Conservation (phyloP, 2,329 filamentous ascomycete species). For the Coniella lustricola region DNA sequence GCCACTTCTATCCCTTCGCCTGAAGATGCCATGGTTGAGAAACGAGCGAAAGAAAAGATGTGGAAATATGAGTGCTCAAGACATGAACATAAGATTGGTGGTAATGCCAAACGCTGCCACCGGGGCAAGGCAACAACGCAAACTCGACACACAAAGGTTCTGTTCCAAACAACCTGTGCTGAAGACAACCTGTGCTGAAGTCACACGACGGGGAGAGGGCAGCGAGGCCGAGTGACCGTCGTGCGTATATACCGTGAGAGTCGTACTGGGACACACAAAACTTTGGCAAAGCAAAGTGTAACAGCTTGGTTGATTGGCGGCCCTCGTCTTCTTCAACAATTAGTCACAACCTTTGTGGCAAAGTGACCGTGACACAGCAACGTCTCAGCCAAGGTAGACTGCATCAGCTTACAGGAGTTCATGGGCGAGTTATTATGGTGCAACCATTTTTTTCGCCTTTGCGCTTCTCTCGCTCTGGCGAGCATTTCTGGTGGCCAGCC, state of each 20-base stretch:
- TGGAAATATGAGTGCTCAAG: background rate
- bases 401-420: constrained; percentile 4
- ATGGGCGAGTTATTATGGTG: background rate
- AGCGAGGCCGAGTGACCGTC: background rate
- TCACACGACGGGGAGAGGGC: no score
- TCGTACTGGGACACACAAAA: background rate
- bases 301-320: no score
- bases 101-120: no score
- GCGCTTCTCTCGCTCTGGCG: background rate
- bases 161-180: no score
- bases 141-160: no score
- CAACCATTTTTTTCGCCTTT: background rate
- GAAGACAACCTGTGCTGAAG: no score
- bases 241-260: background rate
- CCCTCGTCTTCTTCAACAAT: background rate
- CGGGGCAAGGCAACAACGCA: no score
- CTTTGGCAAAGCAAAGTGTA: background rate
- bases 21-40: background rate
- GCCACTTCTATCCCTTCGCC: background rate
- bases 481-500: background rate
- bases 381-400: constrained; percentile 1
- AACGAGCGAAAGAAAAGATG: no score
- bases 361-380: constrained; percentile 1
- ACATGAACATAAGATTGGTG: background rate
- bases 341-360: background rate